These are phyloP conservation scores for Podaxis pistillaris DNA, from an alignment of 768 basidiomycete genomes.

Conservation along the genomic window DNA sequence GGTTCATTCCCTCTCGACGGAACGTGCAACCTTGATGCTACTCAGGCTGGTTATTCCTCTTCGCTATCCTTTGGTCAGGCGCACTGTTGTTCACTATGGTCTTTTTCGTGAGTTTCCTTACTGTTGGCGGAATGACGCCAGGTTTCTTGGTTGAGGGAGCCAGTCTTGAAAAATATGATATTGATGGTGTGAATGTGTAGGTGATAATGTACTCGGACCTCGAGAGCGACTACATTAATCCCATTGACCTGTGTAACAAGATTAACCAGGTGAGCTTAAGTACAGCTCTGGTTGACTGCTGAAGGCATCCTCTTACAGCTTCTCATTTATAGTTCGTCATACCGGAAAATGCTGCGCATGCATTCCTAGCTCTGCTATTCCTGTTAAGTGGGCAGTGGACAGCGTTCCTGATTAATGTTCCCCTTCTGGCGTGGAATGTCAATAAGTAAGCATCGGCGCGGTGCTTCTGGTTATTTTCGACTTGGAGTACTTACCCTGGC, in stretches of 20 bases:
- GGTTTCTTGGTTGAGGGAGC: background rate
- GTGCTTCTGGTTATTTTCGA: background rate
- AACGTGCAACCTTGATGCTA: background rate
- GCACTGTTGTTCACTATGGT: constrained; percentile 96
- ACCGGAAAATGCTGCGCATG: constrained; percentile 94
- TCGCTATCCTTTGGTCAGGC: constrained; percentile 90
- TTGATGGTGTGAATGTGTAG: constrained; percentile 36
- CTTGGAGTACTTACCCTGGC: constrained; percentile 1
- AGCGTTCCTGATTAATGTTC: constrained; percentile 85
- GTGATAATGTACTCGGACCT: constrained; percentile 99
- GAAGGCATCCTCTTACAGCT: background rate
- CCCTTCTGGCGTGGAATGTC: constrained; percentile 84
- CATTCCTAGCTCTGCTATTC: constrained; percentile 84
- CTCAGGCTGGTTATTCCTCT: constrained; percentile 93
- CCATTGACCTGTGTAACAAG: constrained; percentile 99
- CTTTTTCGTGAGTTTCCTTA: constrained; percentile 78
- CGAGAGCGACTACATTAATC: constrained; percentile 99
- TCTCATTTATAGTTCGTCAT: constrained; percentile 76
- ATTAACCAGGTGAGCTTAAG: constrained; percentile 86
- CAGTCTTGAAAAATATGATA: background rate
- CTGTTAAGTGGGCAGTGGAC: constrained; percentile 91
- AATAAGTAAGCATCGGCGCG: constrained; percentile 74
- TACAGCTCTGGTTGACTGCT: background rate
- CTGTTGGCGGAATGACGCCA: background rate
- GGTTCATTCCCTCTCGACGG: background rate